Evolutionary conservation across 768 basidiomycete genomes (phyloP).

Genomic region (Phlebiopsis gigantea): DNA sequence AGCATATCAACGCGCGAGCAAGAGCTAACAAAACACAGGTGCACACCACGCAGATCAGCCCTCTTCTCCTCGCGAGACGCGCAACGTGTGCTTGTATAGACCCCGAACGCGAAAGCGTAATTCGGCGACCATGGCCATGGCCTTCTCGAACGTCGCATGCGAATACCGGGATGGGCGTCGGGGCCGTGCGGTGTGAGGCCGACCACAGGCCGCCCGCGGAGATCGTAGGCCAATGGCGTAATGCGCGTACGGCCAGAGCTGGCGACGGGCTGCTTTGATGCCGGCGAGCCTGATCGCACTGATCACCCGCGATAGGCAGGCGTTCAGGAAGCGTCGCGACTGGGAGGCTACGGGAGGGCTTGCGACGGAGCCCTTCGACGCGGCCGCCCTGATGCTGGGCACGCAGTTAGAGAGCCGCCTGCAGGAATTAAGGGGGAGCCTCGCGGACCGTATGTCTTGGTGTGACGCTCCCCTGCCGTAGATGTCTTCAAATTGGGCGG

Average conservation of each 20-base stretch:
- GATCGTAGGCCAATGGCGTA: conserved; percentile 1
- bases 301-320: conserved; percentile 13
- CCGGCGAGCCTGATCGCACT: conserved; percentile 8
- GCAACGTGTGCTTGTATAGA: not conserved
- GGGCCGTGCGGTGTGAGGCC: not conserved
- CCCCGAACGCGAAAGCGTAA: not conserved
- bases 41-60: not conserved
- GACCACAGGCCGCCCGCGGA: not conserved
- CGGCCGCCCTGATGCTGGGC: not conserved
- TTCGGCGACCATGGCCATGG: not conserved
- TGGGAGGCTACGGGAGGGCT: not conserved
- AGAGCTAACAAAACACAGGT: not conserved
- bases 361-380: not conserved
- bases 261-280: not conserved
- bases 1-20: not conserved
- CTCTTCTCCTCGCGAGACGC: not conserved
- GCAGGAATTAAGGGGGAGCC: not conserved
- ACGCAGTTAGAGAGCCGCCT: not conserved
- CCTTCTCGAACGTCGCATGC: not conserved
- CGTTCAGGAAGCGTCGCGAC: conserved; percentile 3
- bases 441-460: not conserved
- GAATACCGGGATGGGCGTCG: not conserved
- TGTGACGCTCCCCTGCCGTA: not conserved
- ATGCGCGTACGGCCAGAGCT: not conserved
- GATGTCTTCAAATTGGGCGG: not conserved